Base-by-base conservation (phyloP, 495 filamentous ascomycete species). In the Hypoxylon crocopeplum region DNA sequence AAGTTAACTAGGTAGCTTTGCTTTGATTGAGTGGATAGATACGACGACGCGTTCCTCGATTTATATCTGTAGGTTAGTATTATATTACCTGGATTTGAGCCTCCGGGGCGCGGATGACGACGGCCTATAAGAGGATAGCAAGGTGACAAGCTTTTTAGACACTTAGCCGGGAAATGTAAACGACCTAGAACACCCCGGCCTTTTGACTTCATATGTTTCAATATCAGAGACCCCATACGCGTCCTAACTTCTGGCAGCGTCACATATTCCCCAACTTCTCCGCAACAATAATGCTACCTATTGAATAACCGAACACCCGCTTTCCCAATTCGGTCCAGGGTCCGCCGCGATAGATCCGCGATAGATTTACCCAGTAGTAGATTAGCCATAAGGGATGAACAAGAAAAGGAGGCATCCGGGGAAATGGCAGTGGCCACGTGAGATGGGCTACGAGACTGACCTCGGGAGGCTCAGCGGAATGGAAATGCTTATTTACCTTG, bases 291-390 rank as follows among this genome's bases (percentile, higher is more conserved):
- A 60, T 60, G 25, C 20, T 17, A 42, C 22, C 20, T 42, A 22
- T 27, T 60, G 17, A 60, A 54, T 60, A 60, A 30, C 57, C 57
- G 57, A 54, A 48, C 49, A 39, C 37, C 57, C 57, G 57, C 20
- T 42, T 60, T 54, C 57, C 57, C 33, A 1, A 48, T 60, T 45
- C 22, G 57, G 57, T 27, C 34, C n/a, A 39, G 19, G 34, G 25
- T 39, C 29, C 25, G 20, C 48, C 49, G 42, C n/a, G 29, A 36
- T 17, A 22, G 20, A 60, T 60, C 48, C 49, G 42, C n/a, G 29
- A 36, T 17, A 22, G 20, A 60, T 60, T 54, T 54, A 47, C 41
- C 49, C 16, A 40, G 21, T 49, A 6, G 36, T 30, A 60, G 19
- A 60, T 60, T 54, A 60, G 57, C 57, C 57, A 48, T 46, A 54